A percentile compares a stretch with the other conserved stretches of the same genome.
Evolutionary conservation across 257 asterid genomes (phyloP).

Genomic region (Mentha longifolia): DNA sequence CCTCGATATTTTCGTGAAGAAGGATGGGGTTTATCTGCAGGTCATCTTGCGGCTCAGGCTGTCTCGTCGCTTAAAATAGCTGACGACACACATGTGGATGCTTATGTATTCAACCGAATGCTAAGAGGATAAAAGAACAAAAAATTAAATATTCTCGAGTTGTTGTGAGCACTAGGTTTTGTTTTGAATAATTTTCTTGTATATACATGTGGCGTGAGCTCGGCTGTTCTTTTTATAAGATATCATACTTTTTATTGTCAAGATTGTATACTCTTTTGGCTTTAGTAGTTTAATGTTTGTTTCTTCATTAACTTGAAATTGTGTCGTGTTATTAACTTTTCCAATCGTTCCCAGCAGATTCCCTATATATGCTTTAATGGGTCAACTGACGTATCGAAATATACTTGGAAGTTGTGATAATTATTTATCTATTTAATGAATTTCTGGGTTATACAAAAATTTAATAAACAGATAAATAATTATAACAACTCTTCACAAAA

Average conservation of each 20-base stretch:
- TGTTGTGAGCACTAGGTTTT: slow-evolving; percentile 33
- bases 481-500: no score
- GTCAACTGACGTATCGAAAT: no score
- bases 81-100: slow-evolving; percentile 67
- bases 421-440: no score
- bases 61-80: slow-evolving; percentile 83
- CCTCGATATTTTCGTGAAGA: slow-evolving; percentile 52
- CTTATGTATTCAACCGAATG: slow-evolving; percentile 61
- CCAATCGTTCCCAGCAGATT: neutral
- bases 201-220: slow-evolving; percentile 45
- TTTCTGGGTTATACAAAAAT: no score
- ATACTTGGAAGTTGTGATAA: no score
- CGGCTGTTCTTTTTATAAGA: slow-evolving; percentile 30
- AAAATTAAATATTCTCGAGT: slow-evolving; percentile 4
- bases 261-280: slow-evolving; percentile 13
- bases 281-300: slow-evolving; percentile 23
- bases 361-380: neutral
- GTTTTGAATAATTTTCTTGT: slow-evolving; percentile 59
- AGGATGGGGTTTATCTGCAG: slow-evolving; percentile 64
- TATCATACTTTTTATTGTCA: slow-evolving; percentile 38
- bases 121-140: slow-evolving; percentile 55
- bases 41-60: slow-evolving; percentile 81
- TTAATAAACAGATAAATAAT: no score
- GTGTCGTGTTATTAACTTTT: neutral
- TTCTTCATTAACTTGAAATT: slow-evolving; percentile 13